phyloP scores from a whole-genome alignment of 2,329 filamentous ascomycete species.

The Penicillium sp. region DNA sequence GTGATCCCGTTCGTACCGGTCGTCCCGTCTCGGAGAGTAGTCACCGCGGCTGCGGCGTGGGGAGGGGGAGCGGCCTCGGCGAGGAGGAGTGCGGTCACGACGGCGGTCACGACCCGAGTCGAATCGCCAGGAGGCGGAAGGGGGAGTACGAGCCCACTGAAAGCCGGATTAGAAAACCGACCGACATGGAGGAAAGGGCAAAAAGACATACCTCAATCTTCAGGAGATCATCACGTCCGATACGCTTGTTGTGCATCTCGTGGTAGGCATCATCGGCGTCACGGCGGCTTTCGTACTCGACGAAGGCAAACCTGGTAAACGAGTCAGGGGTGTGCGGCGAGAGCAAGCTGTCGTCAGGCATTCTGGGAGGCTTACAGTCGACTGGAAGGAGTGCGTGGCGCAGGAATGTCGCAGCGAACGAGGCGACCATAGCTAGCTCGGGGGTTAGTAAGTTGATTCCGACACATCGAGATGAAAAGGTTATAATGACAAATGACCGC shows the following conservation, averaged over 20 bases:
- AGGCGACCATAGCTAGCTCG: slow-evolving; percentile 84
- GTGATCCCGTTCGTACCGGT: slow-evolving; percentile 77
- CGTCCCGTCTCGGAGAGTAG: slow-evolving; percentile 86
- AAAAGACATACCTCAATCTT: slow-evolving; percentile 88
- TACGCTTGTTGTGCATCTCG: slow-evolving; percentile 99
- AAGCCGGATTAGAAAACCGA: not conserved
- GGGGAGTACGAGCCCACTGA: slow-evolving; percentile 98
- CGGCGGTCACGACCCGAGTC: slow-evolving; percentile 76
- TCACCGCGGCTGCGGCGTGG: slow-evolving; percentile 65
- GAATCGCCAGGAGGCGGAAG: slow-evolving; percentile 97
- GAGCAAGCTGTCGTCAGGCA: slow-evolving; percentile 9
- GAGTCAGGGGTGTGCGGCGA: slow-evolving; percentile 7
- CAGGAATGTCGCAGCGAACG: slow-evolving; percentile 97
- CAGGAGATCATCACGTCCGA: slow-evolving; percentile 89
- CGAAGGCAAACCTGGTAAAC: slow-evolving; percentile 79
- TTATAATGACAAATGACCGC: slow-evolving; percentile 22
- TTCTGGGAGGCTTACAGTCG: slow-evolving; percentile 74
- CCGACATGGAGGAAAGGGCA: not conserved
- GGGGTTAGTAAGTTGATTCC: slow-evolving; percentile 44
- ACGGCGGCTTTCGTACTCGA: slow-evolving; percentile 97
- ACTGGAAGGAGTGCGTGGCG: slow-evolving; percentile 88
- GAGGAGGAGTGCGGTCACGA: slow-evolving; percentile 73
- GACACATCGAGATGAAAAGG: slow-evolving; percentile 7
- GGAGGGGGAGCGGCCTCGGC: slow-evolving; percentile 66
- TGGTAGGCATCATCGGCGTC: slow-evolving; percentile 99